These are phyloP conservation scores for Dalechampia spathulata DNA, from an alignment of 441 rosid genomes.

Conservation along the genomic window DNA sequence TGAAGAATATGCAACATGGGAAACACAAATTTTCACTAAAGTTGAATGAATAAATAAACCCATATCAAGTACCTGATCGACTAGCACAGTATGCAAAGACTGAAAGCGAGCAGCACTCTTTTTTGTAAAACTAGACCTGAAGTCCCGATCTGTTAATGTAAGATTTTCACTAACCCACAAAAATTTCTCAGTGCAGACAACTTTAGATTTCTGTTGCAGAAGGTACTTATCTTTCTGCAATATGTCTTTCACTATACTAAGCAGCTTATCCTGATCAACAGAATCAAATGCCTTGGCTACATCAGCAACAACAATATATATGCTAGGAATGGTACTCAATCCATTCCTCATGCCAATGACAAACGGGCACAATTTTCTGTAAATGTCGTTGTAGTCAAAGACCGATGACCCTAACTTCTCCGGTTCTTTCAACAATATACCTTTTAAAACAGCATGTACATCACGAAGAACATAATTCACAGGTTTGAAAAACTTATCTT, in stretches of 20 bases:
- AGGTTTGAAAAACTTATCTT: constrained; percentile 29
- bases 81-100: constrained; percentile 39
- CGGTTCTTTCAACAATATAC: constrained; percentile 57
- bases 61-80: constrained; percentile 45
- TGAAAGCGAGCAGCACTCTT: constrained; percentile 27
- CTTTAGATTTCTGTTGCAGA: constrained; percentile 42
- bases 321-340: constrained; percentile 31
- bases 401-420: constrained; percentile 72
- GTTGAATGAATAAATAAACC: background rate
- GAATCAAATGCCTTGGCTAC: constrained; percentile 91
- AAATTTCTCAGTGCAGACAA: constrained; percentile 41
- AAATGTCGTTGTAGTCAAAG: constrained; percentile 78
- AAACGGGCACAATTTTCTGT: constrained; percentile 60
- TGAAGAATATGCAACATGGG: too few species aligned
- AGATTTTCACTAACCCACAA: constrained; percentile 35
- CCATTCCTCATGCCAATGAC: constrained; percentile 45
- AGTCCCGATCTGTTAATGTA: constrained; percentile 22
- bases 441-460: constrained; percentile 65
- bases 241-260: constrained; percentile 44
- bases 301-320: constrained; percentile 69
- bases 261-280: constrained; percentile 61
- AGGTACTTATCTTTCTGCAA: constrained; percentile 38
- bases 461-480: constrained; percentile 59
- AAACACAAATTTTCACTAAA: too few species aligned
- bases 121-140: constrained; percentile 18